phyloP scores from a whole-genome alignment of 129 eudicot species.

The Saposhnikovia divaricata region DNA sequence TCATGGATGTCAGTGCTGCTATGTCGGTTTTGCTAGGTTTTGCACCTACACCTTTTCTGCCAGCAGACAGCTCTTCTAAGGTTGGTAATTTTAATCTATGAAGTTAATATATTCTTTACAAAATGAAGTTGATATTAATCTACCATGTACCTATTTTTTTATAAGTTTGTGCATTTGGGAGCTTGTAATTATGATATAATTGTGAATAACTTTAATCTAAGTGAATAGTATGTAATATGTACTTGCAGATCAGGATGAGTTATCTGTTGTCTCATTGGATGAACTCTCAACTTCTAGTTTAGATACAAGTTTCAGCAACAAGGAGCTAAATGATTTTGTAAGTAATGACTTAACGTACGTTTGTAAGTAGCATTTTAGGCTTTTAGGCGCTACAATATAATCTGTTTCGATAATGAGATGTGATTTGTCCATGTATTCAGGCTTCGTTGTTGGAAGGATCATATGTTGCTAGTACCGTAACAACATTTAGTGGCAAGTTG shows the following conservation, averaged over 20 bases:
- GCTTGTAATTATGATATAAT: neutral
- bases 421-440: conserved; percentile 25
- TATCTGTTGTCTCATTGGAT: conserved; percentile 55
- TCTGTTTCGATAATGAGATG: conserved; percentile 2
- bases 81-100: conserved; percentile 15
- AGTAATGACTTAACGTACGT: conserved; percentile 28
- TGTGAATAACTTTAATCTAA: neutral
- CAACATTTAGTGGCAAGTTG: conserved; percentile 53
- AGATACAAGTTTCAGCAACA: conserved; percentile 37
- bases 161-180: neutral
- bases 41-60: conserved; percentile 61
- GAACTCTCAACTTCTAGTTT: conserved; percentile 31
- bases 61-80: conserved; percentile 72
- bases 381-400: neutral
- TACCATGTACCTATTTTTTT: conserved; percentile 48
- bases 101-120: neutral
- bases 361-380: neutral
- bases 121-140: conserved; percentile 44
- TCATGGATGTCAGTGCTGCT: conserved; percentile 72
- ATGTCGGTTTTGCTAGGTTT: conserved; percentile 78
- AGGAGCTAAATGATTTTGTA: conserved; percentile 59
- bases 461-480: conserved; percentile 32
- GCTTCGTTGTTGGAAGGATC: conserved; percentile 83
- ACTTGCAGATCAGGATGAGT: conserved; percentile 53
- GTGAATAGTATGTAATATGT: neutral